A percentile compares a stretch with the other conserved stretches of the same genome.
Conservation (phyloP, 2,329 filamentous ascomycete genomes). For the Neofusicoccum sp. region DNA sequence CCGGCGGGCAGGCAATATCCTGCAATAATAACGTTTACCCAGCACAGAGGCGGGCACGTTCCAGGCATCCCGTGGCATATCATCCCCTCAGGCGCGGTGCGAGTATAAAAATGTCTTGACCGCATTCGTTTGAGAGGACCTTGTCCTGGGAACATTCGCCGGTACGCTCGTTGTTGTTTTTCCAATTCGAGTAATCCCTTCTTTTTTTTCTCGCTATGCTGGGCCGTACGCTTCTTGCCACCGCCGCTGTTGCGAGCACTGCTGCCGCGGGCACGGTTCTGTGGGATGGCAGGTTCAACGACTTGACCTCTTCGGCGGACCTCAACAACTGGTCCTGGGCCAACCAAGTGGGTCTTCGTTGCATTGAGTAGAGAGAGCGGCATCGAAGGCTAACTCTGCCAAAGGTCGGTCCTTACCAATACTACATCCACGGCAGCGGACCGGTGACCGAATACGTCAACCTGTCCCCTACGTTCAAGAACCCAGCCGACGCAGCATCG, state of each 20-base stretch:
- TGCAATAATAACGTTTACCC: not conserved
- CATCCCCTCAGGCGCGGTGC: not conserved
- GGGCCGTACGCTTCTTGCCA: not conserved
- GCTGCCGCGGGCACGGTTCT: constrained; percentile 46
- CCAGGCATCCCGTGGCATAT: not conserved
- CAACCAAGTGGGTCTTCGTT: not conserved
- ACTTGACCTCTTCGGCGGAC: constrained; percentile 53
- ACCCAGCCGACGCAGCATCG: constrained; percentile 61
- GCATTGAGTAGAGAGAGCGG: constrained; percentile 52
- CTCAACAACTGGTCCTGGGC: constrained; percentile 49
- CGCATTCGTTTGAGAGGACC: not conserved
- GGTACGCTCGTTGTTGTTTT: not conserved
- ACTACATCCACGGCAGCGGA: constrained; percentile 69
- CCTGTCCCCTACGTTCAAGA: constrained; percentile 60
- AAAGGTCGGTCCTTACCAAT: constrained; percentile 67
- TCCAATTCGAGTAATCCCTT: not conserved
- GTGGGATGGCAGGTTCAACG: constrained; percentile 68
- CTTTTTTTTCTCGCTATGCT: not conserved
- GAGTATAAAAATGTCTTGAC: not conserved
- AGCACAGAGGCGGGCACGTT: too few species aligned
- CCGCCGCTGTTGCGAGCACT: not conserved
- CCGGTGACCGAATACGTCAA: constrained; percentile 60
- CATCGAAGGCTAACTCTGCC: too few species aligned
- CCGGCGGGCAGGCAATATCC: not conserved
- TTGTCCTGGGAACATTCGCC: not conserved